A percentile compares a stretch with the other conserved stretches of the same genome.
Evolutionary conservation across 164 flowering plant genomes (phyloP).

Genomic region (Aristolochia fimbriata): DNA sequence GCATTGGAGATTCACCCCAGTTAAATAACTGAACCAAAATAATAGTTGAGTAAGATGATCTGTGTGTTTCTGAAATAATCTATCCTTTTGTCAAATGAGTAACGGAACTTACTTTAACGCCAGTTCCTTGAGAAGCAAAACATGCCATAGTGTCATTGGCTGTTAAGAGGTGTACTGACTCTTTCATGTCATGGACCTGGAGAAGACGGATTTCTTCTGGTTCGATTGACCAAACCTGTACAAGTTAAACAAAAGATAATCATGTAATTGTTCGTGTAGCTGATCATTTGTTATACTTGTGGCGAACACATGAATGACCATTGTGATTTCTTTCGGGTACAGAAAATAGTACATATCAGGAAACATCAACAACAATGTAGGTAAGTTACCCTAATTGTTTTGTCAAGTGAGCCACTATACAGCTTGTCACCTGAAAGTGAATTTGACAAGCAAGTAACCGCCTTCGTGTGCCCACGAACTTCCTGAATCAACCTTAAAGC

Average conservation of each 20-base stretch:
- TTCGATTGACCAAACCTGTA: slow-evolving; percentile 31
- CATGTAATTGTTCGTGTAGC: neutral
- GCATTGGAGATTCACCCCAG: slow-evolving; percentile 53
- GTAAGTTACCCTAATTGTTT: slow-evolving; percentile 52
- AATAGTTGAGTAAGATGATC: slow-evolving; percentile 3
- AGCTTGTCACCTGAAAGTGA: slow-evolving; percentile 48
- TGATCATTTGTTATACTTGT: too few relatives aligned
- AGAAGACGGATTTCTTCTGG: too few relatives aligned
- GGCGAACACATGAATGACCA: neutral
- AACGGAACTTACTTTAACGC: slow-evolving; percentile 36
- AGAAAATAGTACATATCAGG: too few relatives aligned
- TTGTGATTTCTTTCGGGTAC: too few relatives aligned
- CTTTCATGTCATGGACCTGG: too few relatives aligned
- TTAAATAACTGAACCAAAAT: slow-evolving; percentile 35
- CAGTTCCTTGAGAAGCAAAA: slow-evolving; percentile 58
- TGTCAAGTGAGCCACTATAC: slow-evolving; percentile 75
- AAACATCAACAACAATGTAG: too few relatives aligned
- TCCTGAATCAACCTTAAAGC: slow-evolving; percentile 48
- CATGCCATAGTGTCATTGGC: slow-evolving; percentile 37
- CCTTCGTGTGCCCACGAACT: slow-evolving; percentile 49
- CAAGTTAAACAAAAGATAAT: too few relatives aligned
- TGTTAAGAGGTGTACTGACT: slow-evolving; percentile 14
- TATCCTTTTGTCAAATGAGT: neutral
- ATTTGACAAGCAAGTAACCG: slow-evolving; percentile 51
- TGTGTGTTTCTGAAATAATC: neutral